Base-by-base conservation (phyloP, 257 asterid species). In the Schizonepeta tenuifolia region DNA sequence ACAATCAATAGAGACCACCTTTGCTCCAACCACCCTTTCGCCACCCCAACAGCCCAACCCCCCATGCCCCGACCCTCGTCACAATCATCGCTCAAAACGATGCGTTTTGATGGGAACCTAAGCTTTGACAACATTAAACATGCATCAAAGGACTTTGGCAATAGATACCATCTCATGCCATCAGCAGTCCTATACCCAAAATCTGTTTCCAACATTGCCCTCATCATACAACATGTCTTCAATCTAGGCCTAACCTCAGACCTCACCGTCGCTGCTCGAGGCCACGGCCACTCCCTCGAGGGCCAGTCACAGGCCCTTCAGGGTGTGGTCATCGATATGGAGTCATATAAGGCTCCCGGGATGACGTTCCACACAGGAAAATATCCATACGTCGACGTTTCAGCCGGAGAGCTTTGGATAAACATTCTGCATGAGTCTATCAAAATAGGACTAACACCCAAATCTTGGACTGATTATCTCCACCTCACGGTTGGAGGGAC, bases 401-500 rank as follows among this genome's bases (percentile, higher is more conserved):
- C 93, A 3, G 97, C 84, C 0, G 98, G 98, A 7, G 92, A 89
- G 56, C 90, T 90, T 1, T 93, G 98, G 98, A 87, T 93, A 26
- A 78, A 89, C 44, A 83, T 93, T 47, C 72, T 90, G 89, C 93
- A 85, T 76, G 92, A 86, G 70, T 80, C 90, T 50, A 88, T 93
- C 54, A 77, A 89, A 77, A 78, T 66, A 26, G 98, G 97, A 17
- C 74, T 93, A 8, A 58, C 98, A 1, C 98, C 98, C 2, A 93
- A 83, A 78, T 93, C 97, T 7, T 93, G 98, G 98, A 93, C 98
- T 1, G 96, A 90, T 84, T 93, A 93, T 75, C 97, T 93, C 65
- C 96, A 86, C 74, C 96, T 93, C 17, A 86, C 96, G 0, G 95
- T 93, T n/a, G 98, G 97, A 2, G 97, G 98, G 8, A 93, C 98